Evolutionary conservation across 495 filamentous ascomycete genomes (phyloP), one percentile per base, ranked within the genome.

Genomic region (Neurospora sublineolata): DNA sequence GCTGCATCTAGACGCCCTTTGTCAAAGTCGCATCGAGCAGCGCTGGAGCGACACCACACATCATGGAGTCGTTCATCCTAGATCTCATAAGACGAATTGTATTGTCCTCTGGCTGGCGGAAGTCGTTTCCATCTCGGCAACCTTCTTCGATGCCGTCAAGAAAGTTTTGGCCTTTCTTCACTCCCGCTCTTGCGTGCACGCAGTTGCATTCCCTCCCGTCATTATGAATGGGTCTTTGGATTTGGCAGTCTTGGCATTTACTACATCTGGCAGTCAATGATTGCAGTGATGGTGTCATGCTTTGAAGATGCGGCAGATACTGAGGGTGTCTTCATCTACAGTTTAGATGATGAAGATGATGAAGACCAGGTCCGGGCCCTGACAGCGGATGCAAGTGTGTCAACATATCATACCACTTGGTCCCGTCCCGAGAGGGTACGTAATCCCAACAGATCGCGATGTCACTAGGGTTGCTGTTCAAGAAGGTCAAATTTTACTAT

Each of bases 1-100:
- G 52, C 69, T 77, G 75, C 76, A 76, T 77, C n/a, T 79, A 77
- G 71, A 79, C 77, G 77, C 77, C 75, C 64, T 64, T 64, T 64
- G 52, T 36, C 27, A 33, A 64, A 64, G 52, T 64, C 27, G 52
- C 52, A 64, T 64, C 52, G 27, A 64, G 14, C 12, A 64, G 14
- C 52, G 18, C 27, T 64, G 12, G 52, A 64, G 52, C 27, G 20
- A 30, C 20, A 58, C 23, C 46, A 58, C 10, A 58, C 20, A 27
- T 60, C 52, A 18, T 16, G 27, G 52, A 33, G 52, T 33, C 12
- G 46, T 60, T 30, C 11, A 30, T 30, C 46, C 46, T 60, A 60
- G 46, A 14, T 60, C 46, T 60, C 46, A 60, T 23, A 60, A 60
- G 46, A 60, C 46, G 2, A 60, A 16, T 23, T 23, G 44, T 58